Conservation (phyloP, 495 filamentous ascomycete genomes). For the Xylaria scruposa region DNA sequence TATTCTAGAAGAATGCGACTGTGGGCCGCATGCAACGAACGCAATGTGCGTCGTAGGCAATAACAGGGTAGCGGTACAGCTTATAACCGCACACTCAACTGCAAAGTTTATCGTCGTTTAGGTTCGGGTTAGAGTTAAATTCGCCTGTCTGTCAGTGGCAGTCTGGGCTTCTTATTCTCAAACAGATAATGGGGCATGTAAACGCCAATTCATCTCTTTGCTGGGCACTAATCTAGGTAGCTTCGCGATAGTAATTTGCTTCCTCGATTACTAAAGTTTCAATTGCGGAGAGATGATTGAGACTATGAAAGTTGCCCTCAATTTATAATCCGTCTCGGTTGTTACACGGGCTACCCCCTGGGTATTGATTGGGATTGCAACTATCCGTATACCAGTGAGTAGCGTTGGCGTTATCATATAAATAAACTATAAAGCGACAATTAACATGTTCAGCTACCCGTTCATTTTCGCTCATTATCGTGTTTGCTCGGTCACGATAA, state of each 20-base stretch:
- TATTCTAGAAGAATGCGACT: neutral
- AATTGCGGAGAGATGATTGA: neutral
- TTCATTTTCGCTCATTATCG: too few relatives aligned
- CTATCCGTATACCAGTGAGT: too few relatives aligned
- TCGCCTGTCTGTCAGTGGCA: neutral
- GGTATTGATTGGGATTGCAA: too few relatives aligned
- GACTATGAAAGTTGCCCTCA: neutral
- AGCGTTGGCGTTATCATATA: too few relatives aligned
- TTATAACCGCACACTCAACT: neutral
- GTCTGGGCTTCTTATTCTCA: neutral
- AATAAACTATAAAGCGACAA: too few relatives aligned
- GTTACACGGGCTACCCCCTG: too few relatives aligned
- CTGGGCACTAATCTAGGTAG: neutral
- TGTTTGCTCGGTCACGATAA: too few relatives aligned
- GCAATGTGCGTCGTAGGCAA: neutral
- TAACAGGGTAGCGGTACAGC: neutral
- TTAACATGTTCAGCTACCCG: too few relatives aligned
- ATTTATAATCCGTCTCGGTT: too few relatives aligned
- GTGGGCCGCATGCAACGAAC: neutral
- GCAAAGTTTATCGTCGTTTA: neutral
- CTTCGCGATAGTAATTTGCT: neutral
- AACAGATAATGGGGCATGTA: neutral
- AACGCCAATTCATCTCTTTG: neutral
- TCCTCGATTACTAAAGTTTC: neutral
- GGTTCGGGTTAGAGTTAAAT: neutral